Evolutionary conservation across 345 rosid species (phyloP), one percentile per base, ranked within the genome.

Genomic region (rapeseed (Brassica napus)): DNA sequence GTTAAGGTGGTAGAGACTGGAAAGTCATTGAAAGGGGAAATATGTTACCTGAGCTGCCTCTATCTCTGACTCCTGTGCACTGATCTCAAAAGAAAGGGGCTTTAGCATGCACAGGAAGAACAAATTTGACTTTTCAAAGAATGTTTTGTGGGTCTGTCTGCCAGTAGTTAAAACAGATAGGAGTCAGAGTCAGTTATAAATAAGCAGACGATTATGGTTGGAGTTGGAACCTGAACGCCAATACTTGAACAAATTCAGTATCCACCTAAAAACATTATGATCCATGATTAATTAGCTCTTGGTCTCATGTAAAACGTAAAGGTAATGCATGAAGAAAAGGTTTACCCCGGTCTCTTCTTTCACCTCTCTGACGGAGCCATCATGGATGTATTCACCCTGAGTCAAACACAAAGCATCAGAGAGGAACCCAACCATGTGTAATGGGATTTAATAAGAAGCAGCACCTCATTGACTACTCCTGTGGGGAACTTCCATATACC

Each of bases 321-420:
- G 11, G 61, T 54, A 52, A 67, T 23, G 26, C 63, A 59, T 4
- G 26, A 24, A 32, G 63, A 47, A 69, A 49, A 54, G 69, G 73
- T 95, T 91, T 79, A 91, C 99, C 58, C 88, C 91, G 2, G 99
- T 95, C 85, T 90, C 99, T 91, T 95, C 97, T 83, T 93, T 89
- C 49, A 86, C 97, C 85, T 93, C 99, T 84, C 99, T 89, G 8
- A 89, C 84, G n/a, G 93, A 94, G 62, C 97, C 94, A 30, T 64
- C 81, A 76, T 83, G 85, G 55, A 95, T 78, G 81, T 91, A 93
- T 82, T 95, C 97, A n/a, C 98, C 99, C 98, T 95, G 83, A 42
- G 15, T 21, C 82, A 67, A 34, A 58, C 9, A 66, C 31, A 67
- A 23, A 28, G 15, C 10, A 73, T 79, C 64, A 79, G 74, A 79